Base-by-base conservation (phyloP, 2,329 filamentous ascomycete genomes). In the Leptographium galeiforme region DNA sequence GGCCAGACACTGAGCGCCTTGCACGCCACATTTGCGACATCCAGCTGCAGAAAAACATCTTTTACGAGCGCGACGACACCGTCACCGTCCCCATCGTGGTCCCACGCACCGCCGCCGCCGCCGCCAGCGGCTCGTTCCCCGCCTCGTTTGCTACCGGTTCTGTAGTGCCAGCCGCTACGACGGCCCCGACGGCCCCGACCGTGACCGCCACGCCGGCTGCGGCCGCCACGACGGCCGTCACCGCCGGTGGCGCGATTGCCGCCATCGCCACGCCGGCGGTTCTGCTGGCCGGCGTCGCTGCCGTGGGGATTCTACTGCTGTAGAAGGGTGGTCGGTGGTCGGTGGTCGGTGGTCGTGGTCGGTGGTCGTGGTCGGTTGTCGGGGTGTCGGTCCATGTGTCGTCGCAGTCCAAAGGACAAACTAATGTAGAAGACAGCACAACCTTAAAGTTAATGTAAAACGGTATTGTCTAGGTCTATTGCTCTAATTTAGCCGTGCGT, bases 201-300 rank as follows among this genome's bases (percentile, higher is more conserved):
- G 6, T 12, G 4, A 16, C 55, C 16, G 25, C 54, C 1, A 54
- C 50, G 8, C 30, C 41, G 8, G 52, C 56, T 4, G 52, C 57
- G 2, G 57, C 50, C 14, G 8, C 32, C 2, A n/a, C 55, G n/a
- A 25, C 54, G 0, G 57, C 50, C 12, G 38, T 45, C 12, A 53
- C 57, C 4, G 54, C 57, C 3, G 57, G 54, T 14, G 56, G 54
- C n/a, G 56, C 56, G 0, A 25, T 25, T 25, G 45, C 50, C 40
- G n/a, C 25, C 8, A 43, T 12, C 2, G 43, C 49, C 14, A 34
- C 36, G 10, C 53, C 55, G 2, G 47, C 36, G 0, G 47, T 39
- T n/a, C 25, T 48, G n/a, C n/a, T 53, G 38, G 55, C 50, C 7
- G 57, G 44, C 30, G 46, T 33, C 14, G 52, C 49, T 2, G 57